Evolutionary conservation across 2,329 filamentous ascomycete species (phyloP).

Genomic region (Metarhizium humberi): DNA sequence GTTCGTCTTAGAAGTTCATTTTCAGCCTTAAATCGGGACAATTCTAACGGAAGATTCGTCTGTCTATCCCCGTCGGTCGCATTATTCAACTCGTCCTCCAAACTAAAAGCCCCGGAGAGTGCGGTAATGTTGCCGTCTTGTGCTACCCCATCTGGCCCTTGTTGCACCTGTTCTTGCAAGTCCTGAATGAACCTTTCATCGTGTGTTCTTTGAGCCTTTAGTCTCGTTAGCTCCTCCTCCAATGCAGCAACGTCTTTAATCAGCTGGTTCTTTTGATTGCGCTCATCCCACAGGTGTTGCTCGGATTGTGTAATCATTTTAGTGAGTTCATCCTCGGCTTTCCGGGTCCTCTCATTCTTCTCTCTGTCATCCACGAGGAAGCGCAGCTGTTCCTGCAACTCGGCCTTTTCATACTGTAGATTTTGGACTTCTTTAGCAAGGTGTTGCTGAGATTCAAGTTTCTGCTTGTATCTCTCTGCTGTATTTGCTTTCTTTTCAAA

Average conservation of each 20-base stretch:
- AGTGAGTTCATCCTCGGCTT: constrained; percentile 29
- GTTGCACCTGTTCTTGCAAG: constrained; percentile 48
- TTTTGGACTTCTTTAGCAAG: constrained; percentile 47
- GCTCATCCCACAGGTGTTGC: constrained; percentile 32
- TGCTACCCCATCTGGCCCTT: constrained; percentile 17
- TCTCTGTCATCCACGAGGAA: constrained; percentile 26
- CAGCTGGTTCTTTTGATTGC: constrained; percentile 35
- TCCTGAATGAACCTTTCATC: constrained; percentile 48
- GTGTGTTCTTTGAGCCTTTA: constrained; percentile 35
- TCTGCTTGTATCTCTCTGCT: constrained; percentile 53
- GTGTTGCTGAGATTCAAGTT: constrained; percentile 47
- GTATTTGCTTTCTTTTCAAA: constrained; percentile 54
- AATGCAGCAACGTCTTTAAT: constrained; percentile 35
- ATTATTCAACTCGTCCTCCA: constrained; percentile 52
- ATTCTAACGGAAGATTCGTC: constrained; percentile 37
- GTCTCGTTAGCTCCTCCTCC: constrained; percentile 37
- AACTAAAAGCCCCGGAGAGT: constrained; percentile 26
- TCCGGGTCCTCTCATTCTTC: constrained; percentile 21
- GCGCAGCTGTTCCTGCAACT: constrained; percentile 38
- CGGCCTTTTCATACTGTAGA: constrained; percentile 44
- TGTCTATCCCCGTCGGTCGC: constrained; percentile 29
- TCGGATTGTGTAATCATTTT: constrained; percentile 33
- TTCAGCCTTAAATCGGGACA: constrained; percentile 52
- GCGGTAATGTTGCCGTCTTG: constrained; percentile 12
- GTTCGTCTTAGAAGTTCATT: constrained; percentile 49